A percentile compares a stretch with the other conserved stretches of the same genome.
These are phyloP conservation scores for Trichoderma sp. DNA, from an alignment of 2,329 filamentous ascomycete genomes.

Conservation along the genomic window DNA sequence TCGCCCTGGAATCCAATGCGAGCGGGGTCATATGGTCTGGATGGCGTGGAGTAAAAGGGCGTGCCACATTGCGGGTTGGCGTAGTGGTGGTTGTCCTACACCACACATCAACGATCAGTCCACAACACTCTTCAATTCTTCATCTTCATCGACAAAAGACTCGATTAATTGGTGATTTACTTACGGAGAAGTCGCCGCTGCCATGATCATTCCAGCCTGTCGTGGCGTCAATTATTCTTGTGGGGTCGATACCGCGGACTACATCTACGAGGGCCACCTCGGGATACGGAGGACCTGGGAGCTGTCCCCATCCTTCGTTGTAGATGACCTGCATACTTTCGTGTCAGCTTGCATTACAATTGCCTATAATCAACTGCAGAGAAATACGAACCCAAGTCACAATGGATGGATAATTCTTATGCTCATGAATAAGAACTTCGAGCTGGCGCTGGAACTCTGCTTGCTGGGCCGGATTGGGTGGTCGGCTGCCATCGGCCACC, in stretches of 20 bases:
- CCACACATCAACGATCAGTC: background rate
- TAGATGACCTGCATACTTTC: constrained; percentile 56
- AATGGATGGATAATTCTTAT: constrained; percentile 66
- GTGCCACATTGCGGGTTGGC: constrained; percentile 70
- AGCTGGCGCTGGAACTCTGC: constrained; percentile 66
- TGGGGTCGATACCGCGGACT: constrained; percentile 61
- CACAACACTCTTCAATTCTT: background rate
- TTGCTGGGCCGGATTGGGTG: constrained; percentile 54
- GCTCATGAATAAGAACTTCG: constrained; percentile 61
- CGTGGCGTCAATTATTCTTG: constrained; percentile 62
- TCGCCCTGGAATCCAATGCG: constrained; percentile 71
- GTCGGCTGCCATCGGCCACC: constrained; percentile 36
- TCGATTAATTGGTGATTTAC: background rate
- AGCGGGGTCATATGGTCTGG: constrained; percentile 56
- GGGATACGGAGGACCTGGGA: constrained; percentile 49
- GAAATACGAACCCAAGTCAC: constrained; percentile 56
- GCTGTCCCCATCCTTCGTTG: constrained; percentile 72
- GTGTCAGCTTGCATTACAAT: background rate
- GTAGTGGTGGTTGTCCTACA: constrained; percentile 70
- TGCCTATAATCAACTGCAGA: no score
- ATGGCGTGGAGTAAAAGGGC: constrained; percentile 63
- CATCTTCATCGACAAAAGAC: background rate
- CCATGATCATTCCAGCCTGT: constrained; percentile 70
- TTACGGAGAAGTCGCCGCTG: constrained; percentile 61
- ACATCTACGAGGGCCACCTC: constrained; percentile 59